These are phyloP conservation scores for Chalaropsis ovoidea DNA, from an alignment of 2,329 filamentous ascomycete genomes.

Conservation along the genomic window DNA sequence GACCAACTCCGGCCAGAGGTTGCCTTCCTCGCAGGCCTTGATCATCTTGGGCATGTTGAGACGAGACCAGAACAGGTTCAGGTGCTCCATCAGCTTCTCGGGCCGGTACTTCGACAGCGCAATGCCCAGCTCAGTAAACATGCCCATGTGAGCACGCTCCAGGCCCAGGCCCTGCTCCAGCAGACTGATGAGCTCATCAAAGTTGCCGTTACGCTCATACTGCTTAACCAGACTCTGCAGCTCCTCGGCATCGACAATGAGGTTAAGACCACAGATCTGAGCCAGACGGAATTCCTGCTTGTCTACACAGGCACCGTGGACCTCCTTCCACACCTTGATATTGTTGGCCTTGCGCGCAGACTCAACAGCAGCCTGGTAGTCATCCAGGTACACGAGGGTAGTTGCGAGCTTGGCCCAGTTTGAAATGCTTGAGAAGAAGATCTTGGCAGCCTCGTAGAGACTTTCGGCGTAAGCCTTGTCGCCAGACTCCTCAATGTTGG, in stretches of 20 bases:
- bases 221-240: slow-evolving; percentile 86
- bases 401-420: slow-evolving; percentile 99
- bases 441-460: slow-evolving; percentile 91
- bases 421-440: slow-evolving; percentile 95
- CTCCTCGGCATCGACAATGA: slow-evolving; percentile 96
- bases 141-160: slow-evolving; percentile 87
- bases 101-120: slow-evolving; percentile 91
- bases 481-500: slow-evolving; percentile 90
- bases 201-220: slow-evolving; percentile 95
- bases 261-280: slow-evolving; percentile 95
- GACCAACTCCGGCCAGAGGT: slow-evolving; percentile 93
- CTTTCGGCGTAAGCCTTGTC: slow-evolving; percentile 97
- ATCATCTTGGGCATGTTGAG: slow-evolving; percentile 99
- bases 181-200: slow-evolving; percentile 90
- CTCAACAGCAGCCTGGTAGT: slow-evolving; percentile 96
- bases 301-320: slow-evolving; percentile 86
- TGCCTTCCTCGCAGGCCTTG: slow-evolving; percentile 81
- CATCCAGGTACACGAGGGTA: slow-evolving; percentile 89
- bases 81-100: slow-evolving; percentile 93
- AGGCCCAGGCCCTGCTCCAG: slow-evolving; percentile 91
- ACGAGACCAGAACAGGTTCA: slow-evolving; percentile 95
- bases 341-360: slow-evolving; percentile 98
- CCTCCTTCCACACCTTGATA: slow-evolving; percentile 98
- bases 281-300: slow-evolving; percentile 99
- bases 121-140: slow-evolving; percentile 91